phyloP scores from a whole-genome alignment of 2,329 filamentous ascomycete species.

The Aureobasidium uvarum region DNA sequence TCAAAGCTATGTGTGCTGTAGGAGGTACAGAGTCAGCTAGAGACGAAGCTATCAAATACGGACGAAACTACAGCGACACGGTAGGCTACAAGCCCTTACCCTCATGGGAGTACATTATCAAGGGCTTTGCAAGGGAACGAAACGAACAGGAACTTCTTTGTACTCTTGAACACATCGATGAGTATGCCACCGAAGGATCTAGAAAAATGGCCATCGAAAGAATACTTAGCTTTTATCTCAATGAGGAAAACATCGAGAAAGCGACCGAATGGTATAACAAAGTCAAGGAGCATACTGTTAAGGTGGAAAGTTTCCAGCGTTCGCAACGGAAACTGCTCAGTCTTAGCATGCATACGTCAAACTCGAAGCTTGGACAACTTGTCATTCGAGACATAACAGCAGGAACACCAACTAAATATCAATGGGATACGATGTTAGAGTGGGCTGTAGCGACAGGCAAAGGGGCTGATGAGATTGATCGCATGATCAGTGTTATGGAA shows the following conservation, averaged over 20 bases:
- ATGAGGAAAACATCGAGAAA: slow-evolving; percentile 56
- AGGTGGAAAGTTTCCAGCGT: background rate
- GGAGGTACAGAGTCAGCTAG: slow-evolving; percentile 16
- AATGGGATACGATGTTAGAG: slow-evolving; percentile 71
- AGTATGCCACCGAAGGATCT: slow-evolving; percentile 26
- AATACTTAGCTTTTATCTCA: slow-evolving; percentile 59
- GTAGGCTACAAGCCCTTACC: background rate
- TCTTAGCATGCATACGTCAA: slow-evolving; percentile 46
- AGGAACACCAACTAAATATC: slow-evolving; percentile 34
- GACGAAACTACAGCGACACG: too few relatives aligned
- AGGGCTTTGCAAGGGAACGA: slow-evolving; percentile 61
- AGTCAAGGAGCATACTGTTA: slow-evolving; percentile 46
- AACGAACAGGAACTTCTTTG: slow-evolving; percentile 58
- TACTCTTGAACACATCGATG: slow-evolving; percentile 55
- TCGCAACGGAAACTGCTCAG: slow-evolving; percentile 10
- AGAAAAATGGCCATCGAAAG: background rate
- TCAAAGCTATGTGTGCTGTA: background rate
- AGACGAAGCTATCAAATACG: slow-evolving; percentile 2
- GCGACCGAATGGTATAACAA: slow-evolving; percentile 67
- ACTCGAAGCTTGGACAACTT: slow-evolving; percentile 61
- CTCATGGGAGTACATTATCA: slow-evolving; percentile 40
- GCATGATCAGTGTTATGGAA: slow-evolving; percentile 68
- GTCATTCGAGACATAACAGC: slow-evolving; percentile 51
- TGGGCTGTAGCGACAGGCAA: slow-evolving; percentile 73
- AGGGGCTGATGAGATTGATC: slow-evolving; percentile 67